Evolutionary conservation across 2,329 filamentous ascomycete genomes (phyloP).

Genomic region (Alternaria sp.): DNA sequence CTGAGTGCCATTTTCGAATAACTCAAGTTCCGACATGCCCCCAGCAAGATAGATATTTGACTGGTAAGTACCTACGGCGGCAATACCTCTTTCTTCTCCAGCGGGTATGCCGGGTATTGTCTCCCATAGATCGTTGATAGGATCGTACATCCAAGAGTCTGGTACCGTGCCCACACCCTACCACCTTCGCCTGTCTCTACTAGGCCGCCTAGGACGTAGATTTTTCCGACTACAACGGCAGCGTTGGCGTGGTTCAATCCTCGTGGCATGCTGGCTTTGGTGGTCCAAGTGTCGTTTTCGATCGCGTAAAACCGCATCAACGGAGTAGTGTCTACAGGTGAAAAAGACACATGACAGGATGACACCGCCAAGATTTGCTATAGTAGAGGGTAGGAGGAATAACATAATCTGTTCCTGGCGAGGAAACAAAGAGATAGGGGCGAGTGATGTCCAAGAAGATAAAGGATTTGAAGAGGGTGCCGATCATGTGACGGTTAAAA

Average conservation of each 20-base stretch:
- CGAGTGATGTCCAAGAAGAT: slow-evolving; percentile 26
- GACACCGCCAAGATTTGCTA: slow-evolving; percentile 38
- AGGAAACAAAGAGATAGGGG: slow-evolving; percentile 24
- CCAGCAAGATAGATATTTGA: slow-evolving; percentile 35
- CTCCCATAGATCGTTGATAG: slow-evolving; percentile 21
- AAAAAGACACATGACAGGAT: slow-evolving; percentile 12
- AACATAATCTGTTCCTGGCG: slow-evolving; percentile 41
- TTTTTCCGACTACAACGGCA: slow-evolving; percentile 29
- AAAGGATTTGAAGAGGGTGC: not conserved
- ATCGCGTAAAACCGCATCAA: slow-evolving; percentile 36
- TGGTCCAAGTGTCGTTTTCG: slow-evolving; percentile 30
- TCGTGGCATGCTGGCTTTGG: slow-evolving; percentile 24
- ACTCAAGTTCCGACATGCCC: slow-evolving; percentile 27
- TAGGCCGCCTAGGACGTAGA: slow-evolving; percentile 40
- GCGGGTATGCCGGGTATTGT: slow-evolving; percentile 12
- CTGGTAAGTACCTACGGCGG: slow-evolving; percentile 29
- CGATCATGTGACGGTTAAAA: not conserved
- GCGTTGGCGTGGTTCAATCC: slow-evolving; percentile 40
- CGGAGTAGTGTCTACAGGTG: slow-evolving; percentile 24
- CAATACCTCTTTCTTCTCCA: slow-evolving; percentile 30
- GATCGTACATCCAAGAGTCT: slow-evolving; percentile 31
- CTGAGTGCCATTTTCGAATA: slow-evolving; percentile 15
- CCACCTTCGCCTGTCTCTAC: slow-evolving; percentile 11
- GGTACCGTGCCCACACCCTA: slow-evolving; percentile 21
- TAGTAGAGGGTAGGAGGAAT: slow-evolving; percentile 29